These are phyloP conservation scores for Metrosideros polymorpha DNA, from an alignment of 441 rosid genomes.

Conservation along the genomic window DNA sequence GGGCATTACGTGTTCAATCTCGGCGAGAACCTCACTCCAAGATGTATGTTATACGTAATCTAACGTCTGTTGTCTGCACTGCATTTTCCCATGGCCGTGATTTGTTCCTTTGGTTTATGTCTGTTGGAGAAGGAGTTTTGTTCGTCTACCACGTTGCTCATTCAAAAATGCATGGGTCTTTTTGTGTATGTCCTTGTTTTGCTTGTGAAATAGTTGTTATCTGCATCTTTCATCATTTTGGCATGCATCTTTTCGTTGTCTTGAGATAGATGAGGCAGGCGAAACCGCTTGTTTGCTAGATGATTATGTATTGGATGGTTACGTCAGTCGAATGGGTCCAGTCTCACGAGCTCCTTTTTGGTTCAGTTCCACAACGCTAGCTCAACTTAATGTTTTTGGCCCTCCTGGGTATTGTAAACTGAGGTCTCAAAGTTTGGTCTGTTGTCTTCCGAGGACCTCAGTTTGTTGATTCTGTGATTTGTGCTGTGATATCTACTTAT, in stretches of 20 bases:
- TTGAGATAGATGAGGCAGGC: background rate
- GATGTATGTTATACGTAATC: slow-evolving; percentile 44
- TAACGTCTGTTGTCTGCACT: background rate
- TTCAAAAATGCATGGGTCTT: background rate
- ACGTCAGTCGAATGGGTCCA: background rate
- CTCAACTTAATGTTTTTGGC: background rate
- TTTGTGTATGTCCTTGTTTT: background rate
- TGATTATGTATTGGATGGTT: background rate
- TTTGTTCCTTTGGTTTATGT: background rate
- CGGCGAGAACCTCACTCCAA: slow-evolving; percentile 76
- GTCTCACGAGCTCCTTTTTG: background rate
- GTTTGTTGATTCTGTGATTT: background rate
- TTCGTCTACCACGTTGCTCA: background rate
- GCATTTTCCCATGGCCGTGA: background rate
- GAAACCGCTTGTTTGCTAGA: background rate
- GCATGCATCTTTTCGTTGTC: background rate
- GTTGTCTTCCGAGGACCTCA: background rate
- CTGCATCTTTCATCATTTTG: background rate
- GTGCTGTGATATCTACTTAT: background rate
- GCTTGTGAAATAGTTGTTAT: background rate
- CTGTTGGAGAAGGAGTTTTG: background rate
- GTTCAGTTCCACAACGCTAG: background rate
- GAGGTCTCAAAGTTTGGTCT: background rate
- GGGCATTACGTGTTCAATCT: slow-evolving; percentile 70
- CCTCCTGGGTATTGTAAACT: background rate